phyloP scores from a whole-genome alignment of 495 filamentous ascomycete species.

The Rhypophila decipiens region DNA sequence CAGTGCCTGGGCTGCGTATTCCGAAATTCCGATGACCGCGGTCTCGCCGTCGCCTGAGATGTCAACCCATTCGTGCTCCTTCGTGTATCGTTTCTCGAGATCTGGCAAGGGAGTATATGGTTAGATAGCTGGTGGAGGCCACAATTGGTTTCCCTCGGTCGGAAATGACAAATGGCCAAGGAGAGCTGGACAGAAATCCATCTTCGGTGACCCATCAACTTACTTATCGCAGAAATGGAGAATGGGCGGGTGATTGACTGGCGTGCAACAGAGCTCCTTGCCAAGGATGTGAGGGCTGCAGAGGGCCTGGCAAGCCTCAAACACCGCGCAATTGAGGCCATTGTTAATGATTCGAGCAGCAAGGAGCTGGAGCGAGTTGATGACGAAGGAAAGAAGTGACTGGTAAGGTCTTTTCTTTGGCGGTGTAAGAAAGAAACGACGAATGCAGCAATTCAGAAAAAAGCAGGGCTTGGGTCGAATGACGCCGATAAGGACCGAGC shows the following conservation, averaged over 20 bases:
- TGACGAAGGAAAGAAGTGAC: background rate
- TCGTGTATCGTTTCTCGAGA: slow-evolving; percentile 80
- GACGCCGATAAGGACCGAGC: slow-evolving; percentile 4
- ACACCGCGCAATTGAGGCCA: slow-evolving; percentile 47
- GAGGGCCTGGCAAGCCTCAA: slow-evolving; percentile 37
- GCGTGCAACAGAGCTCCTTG: slow-evolving; percentile 25
- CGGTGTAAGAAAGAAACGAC: no score
- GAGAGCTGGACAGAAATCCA: no score
- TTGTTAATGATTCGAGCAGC: slow-evolving; percentile 13
- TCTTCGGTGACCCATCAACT: no score
- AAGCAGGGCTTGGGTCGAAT: slow-evolving; percentile 6
- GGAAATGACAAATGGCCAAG: no score
- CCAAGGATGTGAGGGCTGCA: slow-evolving; percentile 29
- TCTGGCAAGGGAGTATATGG: slow-evolving; percentile 23
- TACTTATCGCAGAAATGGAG: slow-evolving; percentile 38
- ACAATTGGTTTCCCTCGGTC: no score
- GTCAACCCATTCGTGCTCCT: slow-evolving; percentile 98
- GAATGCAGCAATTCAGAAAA: no score
- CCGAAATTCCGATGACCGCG: slow-evolving; percentile 74
- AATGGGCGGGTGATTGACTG: slow-evolving; percentile 35
- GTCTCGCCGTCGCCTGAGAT: slow-evolving; percentile 66
- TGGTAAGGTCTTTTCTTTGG: background rate
- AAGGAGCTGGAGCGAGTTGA: slow-evolving; percentile 1
- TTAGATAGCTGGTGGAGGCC: slow-evolving; percentile 6
- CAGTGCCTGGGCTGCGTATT: slow-evolving; percentile 82